Base-by-base conservation (phyloP, 306 rosid genomes). In the Malus orientalis region DNA sequence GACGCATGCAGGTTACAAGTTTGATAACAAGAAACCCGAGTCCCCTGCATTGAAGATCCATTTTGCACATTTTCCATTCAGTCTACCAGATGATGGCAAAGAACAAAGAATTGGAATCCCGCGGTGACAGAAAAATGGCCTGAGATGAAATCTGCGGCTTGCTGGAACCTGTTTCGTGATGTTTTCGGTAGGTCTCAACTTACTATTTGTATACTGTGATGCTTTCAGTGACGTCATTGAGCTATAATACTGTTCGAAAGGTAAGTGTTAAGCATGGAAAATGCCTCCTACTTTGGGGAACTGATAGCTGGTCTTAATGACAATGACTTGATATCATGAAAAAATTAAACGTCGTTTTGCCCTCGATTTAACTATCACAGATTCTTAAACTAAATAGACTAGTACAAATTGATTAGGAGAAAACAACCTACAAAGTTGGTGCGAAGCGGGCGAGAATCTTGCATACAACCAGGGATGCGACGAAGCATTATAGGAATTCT, bases 41-140 rank as follows among this genome's bases (percentile, higher is more conserved):
- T 85, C 93, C 57, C 79, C 78, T 44, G 54, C 81, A 65, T 83
- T 92, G 77, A 92, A 75, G 82, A 79, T 92, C 72, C 89, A 84
- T 67, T 90, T 88, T 87, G 97, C 96, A 45, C 97, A 88, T 73
- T 92, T 92, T 71, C 97, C 97, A 54, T 90, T 92, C 88, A 82
- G 65, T n/a, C 88, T 58, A 27, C 88, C 91, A 61, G 65, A 84
- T 6, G 84, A 90, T 76, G 81, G 78, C 49, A 83, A 77, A 27
- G 79, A 84, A 58, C 69, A 73, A 75, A 30, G 45, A 73, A 70
- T 29, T 45, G 74, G 82, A 70, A 49, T 60, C 74, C 72, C 69
- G 5, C 75, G 49, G 55, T 76, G 79, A 83, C 67, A 27, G 68
- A 81, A 78, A 66, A 63, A 76, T 74, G 27, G 60, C 57, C 57